phyloP scores from a whole-genome alignment of 1,139 yeast species.

The Lodderomyces pseudojiufengensis region DNA sequence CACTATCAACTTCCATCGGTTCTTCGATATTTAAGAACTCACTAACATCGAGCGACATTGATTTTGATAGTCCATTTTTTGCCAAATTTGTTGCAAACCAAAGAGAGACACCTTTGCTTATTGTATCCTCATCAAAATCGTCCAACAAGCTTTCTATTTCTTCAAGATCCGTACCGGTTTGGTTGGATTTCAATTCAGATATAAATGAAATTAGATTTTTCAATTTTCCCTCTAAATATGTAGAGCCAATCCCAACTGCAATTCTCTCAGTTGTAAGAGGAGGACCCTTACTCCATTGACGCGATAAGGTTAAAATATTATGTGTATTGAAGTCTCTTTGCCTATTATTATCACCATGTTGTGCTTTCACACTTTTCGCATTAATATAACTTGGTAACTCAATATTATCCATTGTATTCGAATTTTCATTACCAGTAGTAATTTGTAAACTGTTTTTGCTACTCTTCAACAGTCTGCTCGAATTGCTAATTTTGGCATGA shows the following conservation, averaged over 20 bases:
- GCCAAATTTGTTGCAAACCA: constrained; percentile 29
- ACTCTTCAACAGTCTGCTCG: constrained; percentile 3
- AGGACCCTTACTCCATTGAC: constrained; percentile 9
- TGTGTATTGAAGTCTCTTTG: background rate
- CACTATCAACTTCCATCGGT: constrained; percentile 11
- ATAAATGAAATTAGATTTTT: background rate
- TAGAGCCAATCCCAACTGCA: constrained; percentile 11
- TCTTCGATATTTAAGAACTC: constrained; percentile 24
- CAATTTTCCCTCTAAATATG: constrained; percentile 9
- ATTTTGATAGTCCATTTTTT: constrained; percentile 2
- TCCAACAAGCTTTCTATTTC: constrained; percentile 17
- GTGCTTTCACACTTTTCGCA: constrained; percentile 27
- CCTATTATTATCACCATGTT: constrained; percentile 4
- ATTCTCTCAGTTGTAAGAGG: background rate
- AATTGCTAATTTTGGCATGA: constrained; percentile 12
- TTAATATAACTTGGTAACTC: constrained; percentile 40
- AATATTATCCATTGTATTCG: constrained; percentile 32
- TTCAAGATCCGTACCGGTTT: background rate
- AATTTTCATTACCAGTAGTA: background rate
- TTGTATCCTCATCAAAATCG: constrained; percentile 6
- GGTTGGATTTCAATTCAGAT: too few relatives aligned
- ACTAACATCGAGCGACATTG: constrained; percentile 20
- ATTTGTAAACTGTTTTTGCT: background rate
- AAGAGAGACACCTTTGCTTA: constrained; percentile 19
- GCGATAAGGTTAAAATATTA: constrained; percentile 8